phyloP scores from a whole-genome alignment of 2,329 filamentous ascomycete species.

The Fusarium stilboides region DNA sequence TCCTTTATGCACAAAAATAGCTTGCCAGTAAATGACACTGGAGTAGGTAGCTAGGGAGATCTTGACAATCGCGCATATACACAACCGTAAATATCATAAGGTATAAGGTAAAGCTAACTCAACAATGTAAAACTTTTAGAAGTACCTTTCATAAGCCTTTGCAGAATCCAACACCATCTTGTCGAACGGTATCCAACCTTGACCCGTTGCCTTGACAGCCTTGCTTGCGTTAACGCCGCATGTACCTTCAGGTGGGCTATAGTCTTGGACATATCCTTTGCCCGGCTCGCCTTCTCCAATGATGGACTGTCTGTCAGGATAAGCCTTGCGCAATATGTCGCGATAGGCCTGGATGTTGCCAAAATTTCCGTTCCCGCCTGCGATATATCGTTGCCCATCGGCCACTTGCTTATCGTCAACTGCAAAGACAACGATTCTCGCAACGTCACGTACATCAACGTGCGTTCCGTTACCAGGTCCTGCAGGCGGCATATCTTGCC shows the following conservation, averaged over 20 bases:
- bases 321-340: slow-evolving; percentile 17
- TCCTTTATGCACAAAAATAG: too few species aligned
- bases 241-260: not conserved
- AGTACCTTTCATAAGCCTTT: slow-evolving; percentile 17
- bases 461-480: slow-evolving; percentile 28
- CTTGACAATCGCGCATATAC: not conserved
- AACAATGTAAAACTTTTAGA: not conserved
- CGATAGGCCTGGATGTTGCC: slow-evolving; percentile 29
- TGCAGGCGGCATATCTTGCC: not conserved
- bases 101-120: not conserved
- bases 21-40: too few species aligned
- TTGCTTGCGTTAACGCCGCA: slow-evolving; percentile 16
- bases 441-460: slow-evolving; percentile 29
- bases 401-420: slow-evolving; percentile 15
- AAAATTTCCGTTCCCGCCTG: slow-evolving; percentile 7
- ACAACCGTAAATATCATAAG: not conserved
- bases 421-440: slow-evolving; percentile 16
- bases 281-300: not conserved
- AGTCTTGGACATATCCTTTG: slow-evolving; percentile 16
- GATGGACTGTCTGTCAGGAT: not conserved
- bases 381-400: slow-evolving; percentile 22
- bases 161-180: slow-evolving; percentile 19
- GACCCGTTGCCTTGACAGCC: slow-evolving; percentile 5
- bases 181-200: slow-evolving; percentile 21
- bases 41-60: not conserved